phyloP scores from a whole-genome alignment of 805 yeast genomes.

The Lachancea nothofagi region DNA sequence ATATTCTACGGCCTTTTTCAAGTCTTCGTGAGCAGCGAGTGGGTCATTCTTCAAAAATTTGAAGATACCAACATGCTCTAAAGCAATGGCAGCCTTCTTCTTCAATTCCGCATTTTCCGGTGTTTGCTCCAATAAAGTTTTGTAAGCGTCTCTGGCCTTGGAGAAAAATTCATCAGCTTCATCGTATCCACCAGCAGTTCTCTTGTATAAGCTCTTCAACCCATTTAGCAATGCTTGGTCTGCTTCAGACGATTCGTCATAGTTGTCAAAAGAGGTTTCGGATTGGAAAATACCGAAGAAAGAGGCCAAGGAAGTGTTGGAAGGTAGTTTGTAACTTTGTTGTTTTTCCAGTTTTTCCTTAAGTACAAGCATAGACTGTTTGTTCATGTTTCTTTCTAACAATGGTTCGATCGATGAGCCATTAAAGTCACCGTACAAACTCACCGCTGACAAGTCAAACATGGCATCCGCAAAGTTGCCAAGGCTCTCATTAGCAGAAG shows the following conservation, averaged over 20 bases:
- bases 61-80: conserved; percentile 79
- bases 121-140: conserved; percentile 22
- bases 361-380: conserved; percentile 69
- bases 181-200: conserved; percentile 36
- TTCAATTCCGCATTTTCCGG: conserved; percentile 27
- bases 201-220: conserved; percentile 47
- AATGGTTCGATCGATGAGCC: conserved; percentile 72
- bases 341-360: conserved; percentile 44
- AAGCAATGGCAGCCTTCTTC: conserved; percentile 58
- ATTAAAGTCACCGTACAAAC: conserved; percentile 77
- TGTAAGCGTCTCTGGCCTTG: conserved; percentile 52
- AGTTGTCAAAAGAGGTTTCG: conserved; percentile 45
- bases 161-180: conserved; percentile 39
- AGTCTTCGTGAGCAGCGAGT: conserved; percentile 53
- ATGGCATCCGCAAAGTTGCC: conserved; percentile 78
- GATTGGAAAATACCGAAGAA: conserved; percentile 80
- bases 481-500: conserved; percentile 80
- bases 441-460: conserved; percentile 84
- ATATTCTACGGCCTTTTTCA: conserved; percentile 59
- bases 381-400: conserved; percentile 80
- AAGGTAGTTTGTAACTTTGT: conserved; percentile 52
- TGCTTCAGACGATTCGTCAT: conserved; percentile 52
- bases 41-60: conserved; percentile 75
- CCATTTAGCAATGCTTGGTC: conserved; percentile 63
- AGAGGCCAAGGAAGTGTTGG: conserved; percentile 76